Evolutionary conservation across 2,329 filamentous ascomycete species (phyloP).

Genomic region (Ciborinia camelliae): DNA sequence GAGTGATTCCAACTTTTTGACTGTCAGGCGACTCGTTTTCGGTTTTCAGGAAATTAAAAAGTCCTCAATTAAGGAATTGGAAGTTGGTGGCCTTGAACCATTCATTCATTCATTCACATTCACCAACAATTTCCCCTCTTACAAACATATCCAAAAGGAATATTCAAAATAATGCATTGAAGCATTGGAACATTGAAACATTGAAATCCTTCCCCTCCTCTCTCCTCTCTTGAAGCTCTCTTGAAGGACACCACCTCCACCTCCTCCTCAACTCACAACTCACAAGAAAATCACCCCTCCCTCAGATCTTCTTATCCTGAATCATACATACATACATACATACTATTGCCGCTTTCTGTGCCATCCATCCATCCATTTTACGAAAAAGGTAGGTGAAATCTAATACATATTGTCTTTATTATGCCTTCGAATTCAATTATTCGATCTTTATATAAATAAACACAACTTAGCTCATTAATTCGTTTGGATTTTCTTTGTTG

Average conservation of each 20-base stretch:
- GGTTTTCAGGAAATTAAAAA: slow-evolving; percentile 7
- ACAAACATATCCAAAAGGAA: not conserved
- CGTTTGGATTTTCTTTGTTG: not conserved
- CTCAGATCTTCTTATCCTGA: too few species aligned
- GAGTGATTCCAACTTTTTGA: not conserved
- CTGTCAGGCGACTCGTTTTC: slow-evolving; percentile 1
- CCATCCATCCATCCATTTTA: not conserved
- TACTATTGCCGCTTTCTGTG: not conserved
- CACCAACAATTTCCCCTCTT: not conserved
- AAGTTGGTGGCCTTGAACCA: too few species aligned
- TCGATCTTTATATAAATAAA: too few species aligned
- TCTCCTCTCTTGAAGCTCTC: not conserved
- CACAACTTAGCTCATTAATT: not conserved
- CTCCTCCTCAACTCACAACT: too few species aligned
- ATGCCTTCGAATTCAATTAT: too few species aligned
- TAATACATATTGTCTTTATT: too few species aligned
- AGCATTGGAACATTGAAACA: not conserved
- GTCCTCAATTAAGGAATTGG: not conserved
- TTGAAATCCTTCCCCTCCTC: not conserved
- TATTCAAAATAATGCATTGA: not conserved
- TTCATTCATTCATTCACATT: not conserved
- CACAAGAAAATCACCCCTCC: not conserved
- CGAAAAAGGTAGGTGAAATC: not conserved
- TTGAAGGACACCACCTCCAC: not conserved
- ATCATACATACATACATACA: too few species aligned